Base-by-base conservation (phyloP, 257 asterid genomes). In the Nicotiana benthamiana region DNA sequence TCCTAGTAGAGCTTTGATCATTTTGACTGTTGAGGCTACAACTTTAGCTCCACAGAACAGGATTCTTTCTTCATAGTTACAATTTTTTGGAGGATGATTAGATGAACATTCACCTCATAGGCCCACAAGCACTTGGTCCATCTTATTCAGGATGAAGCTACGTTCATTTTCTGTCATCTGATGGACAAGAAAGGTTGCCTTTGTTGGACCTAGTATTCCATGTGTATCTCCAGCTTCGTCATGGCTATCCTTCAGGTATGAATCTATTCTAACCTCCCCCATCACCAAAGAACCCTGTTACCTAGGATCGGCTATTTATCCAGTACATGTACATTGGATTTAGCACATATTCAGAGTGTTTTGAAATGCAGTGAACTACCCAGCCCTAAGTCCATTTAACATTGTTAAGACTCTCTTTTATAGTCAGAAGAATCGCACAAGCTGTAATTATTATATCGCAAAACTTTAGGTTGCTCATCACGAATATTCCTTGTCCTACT, bases 21-120 rank as follows among this genome's bases (percentile, higher is more conserved):
- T 9, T 56, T 56, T 56, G 62, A 56, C 22, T 18, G 5, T 18
- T 56, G 32, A 12, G 77, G 34, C 57, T 43, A 70, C 75, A 67
- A n/a, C 57, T 70, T 70, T 20, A 68, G 77, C 77, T 68, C 56
- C 57, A 20, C 81, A 79, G 75, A 65, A 53, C 76, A 52, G 13
- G 53, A 54, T 7, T 12, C 12, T 28, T 34, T 40, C 86, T 57
- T 52, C 62, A 75, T 59, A 40, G 60, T 52, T 61, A 48, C 53
- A 82, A 30, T 9, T 63, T 62, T 20, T 40, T 18, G 66, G 20
- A 43, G 57, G 57, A 54, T 11, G 77, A 20, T 70, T 70, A 30
- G 13, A 20, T 6, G 46, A 70, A 48, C 57, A 70, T 43, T 70
- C 77, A 68, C 76, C 30, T 40, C 76, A 43, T 54, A 20, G 57